phyloP scores from a whole-genome alignment of 2,329 filamentous ascomycete genomes.

The Podosphaera fusca region DNA sequence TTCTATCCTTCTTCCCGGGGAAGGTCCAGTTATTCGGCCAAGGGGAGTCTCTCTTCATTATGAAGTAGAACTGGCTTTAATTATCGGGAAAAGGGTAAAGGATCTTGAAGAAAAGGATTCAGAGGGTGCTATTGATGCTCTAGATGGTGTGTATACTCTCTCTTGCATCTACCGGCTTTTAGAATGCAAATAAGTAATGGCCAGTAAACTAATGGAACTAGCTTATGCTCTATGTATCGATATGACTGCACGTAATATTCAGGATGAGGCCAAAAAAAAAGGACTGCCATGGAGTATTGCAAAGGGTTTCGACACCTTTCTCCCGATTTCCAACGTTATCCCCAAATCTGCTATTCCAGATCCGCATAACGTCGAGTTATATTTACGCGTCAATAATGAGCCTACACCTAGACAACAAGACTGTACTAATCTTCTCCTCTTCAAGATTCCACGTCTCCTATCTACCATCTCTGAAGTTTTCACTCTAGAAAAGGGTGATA shows the following conservation, averaged over 20 bases:
- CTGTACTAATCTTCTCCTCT: constrained; percentile 85
- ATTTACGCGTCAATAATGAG: constrained; percentile 61
- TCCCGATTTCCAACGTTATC: constrained; percentile 66
- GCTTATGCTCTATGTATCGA: constrained; percentile 83
- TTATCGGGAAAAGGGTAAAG: constrained; percentile 61
- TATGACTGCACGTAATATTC: constrained; percentile 88
- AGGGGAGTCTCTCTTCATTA: constrained; percentile 72
- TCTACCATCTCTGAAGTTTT: constrained; percentile 88
- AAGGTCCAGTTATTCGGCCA: constrained; percentile 62
- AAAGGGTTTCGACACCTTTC: constrained; percentile 95
- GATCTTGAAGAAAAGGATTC: constrained; percentile 56
- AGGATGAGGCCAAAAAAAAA: constrained; percentile 93
- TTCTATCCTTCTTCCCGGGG: constrained; percentile 57
- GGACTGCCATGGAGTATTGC: constrained; percentile 88
- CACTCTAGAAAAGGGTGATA: constrained; percentile 76
- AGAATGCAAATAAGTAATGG: not conserved
- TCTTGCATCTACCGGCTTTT: not conserved
- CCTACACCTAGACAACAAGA: constrained; percentile 55
- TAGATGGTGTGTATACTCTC: constrained; percentile 36
- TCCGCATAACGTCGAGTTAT: constrained; percentile 73
- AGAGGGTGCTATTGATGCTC: constrained; percentile 55
- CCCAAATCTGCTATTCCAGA: constrained; percentile 58
- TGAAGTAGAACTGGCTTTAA: constrained; percentile 78
- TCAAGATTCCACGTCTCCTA: constrained; percentile 66
- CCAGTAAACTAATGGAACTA: constrained; percentile 17